Conservation (phyloP, 306 rosid species). For the Corylus heterophylla region DNA sequence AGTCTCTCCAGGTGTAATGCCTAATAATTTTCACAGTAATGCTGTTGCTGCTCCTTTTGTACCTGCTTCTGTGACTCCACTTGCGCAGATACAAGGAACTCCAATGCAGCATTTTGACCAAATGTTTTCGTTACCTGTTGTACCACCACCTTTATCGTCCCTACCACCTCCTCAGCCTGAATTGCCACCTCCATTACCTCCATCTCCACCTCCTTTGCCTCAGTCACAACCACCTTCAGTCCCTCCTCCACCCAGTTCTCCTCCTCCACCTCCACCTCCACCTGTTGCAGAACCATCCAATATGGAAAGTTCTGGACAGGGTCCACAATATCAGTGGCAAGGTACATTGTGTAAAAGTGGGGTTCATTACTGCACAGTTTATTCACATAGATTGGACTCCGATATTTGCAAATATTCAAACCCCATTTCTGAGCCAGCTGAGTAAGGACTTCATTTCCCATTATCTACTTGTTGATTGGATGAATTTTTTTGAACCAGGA, state of each 20-base stretch:
- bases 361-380: constrained; percentile 81
- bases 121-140: constrained; percentile 49
- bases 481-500: constrained; percentile 2
- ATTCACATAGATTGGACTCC: constrained; percentile 71
- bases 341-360: constrained; percentile 90
- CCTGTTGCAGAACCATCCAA: constrained; percentile 51
- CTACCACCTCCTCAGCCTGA: constrained; percentile 74
- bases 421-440: constrained; percentile 75
- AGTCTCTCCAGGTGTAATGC: constrained; percentile 48
- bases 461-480: constrained; percentile 27
- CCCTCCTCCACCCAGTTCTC: constrained; percentile 91
- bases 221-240: constrained; percentile 66
- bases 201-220: constrained; percentile 88
- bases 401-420: constrained; percentile 71
- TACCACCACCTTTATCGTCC: constrained; percentile 61
- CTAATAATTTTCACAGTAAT: constrained; percentile 57
- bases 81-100: constrained; percentile 73
- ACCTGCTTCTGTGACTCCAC: constrained; percentile 87
- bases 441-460: constrained; percentile 45
- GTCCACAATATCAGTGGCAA: constrained; percentile 68
- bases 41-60: constrained; percentile 65
- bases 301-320: constrained; percentile 49
- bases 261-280: constrained; percentile 68
- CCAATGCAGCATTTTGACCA: constrained; percentile 68
- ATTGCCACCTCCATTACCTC: constrained; percentile 71